Conservation (phyloP, 2,329 filamentous ascomycete species). For the Xylariales sp. region DNA sequence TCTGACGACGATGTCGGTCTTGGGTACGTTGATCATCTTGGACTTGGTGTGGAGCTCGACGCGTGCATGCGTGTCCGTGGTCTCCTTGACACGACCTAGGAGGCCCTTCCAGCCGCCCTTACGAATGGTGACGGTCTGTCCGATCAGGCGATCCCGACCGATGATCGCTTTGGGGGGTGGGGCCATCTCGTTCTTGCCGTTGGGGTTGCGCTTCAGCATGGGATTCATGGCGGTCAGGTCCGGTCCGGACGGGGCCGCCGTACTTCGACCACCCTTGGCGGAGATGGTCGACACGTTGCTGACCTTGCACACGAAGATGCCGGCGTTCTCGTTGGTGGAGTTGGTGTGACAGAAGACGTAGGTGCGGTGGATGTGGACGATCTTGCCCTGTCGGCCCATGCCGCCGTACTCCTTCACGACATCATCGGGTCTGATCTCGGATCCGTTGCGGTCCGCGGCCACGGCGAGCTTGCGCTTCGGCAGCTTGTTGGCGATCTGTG, state of each 20-base stretch:
- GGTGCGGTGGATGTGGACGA: conserved; percentile 91
- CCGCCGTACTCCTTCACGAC: conserved; percentile 87
- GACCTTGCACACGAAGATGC: conserved; percentile 83
- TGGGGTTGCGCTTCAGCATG: conserved; percentile 68
- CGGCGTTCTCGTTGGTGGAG: conserved; percentile 76
- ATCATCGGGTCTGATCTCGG: conserved; percentile 87
- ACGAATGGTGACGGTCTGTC: conserved; percentile 84
- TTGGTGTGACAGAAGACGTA: conserved; percentile 87
- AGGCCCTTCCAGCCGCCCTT: conserved; percentile 89
- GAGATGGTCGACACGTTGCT: conserved; percentile 84
- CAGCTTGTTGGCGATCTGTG: conserved; percentile 86
- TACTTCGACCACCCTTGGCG: conserved; percentile 85
- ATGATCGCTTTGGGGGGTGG: conserved; percentile 70
- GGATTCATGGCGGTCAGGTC: conserved; percentile 93
- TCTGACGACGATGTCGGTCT: conserved; percentile 77
- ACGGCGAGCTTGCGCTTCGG: conserved; percentile 79
- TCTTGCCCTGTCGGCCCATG: conserved; percentile 79
- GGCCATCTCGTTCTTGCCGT: conserved; percentile 48
- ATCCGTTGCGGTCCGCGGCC: conserved; percentile 86
- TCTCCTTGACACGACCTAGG: conserved; percentile 91
- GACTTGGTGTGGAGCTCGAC: conserved; percentile 93
- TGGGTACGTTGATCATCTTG: conserved; percentile 82
- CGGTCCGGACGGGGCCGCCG: conserved; percentile 54
- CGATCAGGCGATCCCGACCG: conserved; percentile 76
- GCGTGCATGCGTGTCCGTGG: conserved; percentile 78